Conservation (phyloP, 78 protist species). For the Pigoraptor vietnamica region DNA sequence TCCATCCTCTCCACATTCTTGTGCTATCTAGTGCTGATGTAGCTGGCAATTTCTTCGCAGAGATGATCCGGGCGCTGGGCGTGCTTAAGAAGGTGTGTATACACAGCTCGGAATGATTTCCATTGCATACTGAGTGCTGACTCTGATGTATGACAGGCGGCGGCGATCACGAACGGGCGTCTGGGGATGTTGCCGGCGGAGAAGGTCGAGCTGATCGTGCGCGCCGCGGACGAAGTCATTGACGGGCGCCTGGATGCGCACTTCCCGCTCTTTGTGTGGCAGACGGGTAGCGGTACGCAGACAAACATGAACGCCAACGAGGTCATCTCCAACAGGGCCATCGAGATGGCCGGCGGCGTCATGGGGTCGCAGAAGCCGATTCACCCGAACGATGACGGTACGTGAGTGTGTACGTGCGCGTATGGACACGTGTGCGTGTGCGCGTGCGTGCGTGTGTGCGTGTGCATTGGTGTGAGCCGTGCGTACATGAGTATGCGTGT, state of each 20-base stretch:
- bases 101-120: too few relatives aligned
- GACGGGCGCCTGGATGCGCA: constrained; percentile 74
- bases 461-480: background rate
- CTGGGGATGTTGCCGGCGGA: constrained; percentile 48
- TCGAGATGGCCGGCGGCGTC: constrained; percentile 57
- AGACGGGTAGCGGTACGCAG: constrained; percentile 94
- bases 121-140: too few relatives aligned
- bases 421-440: background rate
- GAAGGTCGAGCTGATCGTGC: constrained; percentile 57
- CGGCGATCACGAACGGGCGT: constrained; percentile 63
- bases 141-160: constrained; percentile 34
- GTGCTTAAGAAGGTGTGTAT: constrained; percentile 60
- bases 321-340: constrained; percentile 28
- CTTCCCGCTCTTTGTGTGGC: constrained; percentile 89
- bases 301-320: constrained; percentile 94
- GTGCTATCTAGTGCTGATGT: constrained; percentile 59
- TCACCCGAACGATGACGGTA: constrained; percentile 94
- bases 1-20: too few relatives aligned
- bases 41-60: constrained; percentile 20
- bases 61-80: constrained; percentile 75
- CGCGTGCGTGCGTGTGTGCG: background rate
- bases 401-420: background rate
- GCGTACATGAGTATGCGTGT: too few relatives aligned
- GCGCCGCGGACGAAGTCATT: constrained; percentile 74
- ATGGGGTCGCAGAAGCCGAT: constrained; percentile 76